A percentile compares a stretch with the other conserved stretches of the same genome.
phyloP scores from a whole-genome alignment of 2,329 filamentous ascomycete species.

The Myriosclerotinia scirpicola region DNA sequence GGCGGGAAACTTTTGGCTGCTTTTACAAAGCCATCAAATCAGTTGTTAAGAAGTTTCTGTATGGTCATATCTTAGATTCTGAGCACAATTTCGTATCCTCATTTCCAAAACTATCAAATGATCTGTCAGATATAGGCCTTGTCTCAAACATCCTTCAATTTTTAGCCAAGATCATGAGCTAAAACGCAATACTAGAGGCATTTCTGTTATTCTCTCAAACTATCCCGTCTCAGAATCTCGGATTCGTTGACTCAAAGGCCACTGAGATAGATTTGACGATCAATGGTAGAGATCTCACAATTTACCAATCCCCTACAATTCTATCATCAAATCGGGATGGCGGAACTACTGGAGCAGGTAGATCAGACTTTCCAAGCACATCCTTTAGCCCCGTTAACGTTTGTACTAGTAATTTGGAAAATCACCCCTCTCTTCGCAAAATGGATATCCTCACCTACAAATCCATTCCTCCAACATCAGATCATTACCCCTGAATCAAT shows the following conservation, averaged over 20 bases:
- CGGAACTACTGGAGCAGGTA: constrained; percentile 72
- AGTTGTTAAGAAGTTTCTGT: background rate
- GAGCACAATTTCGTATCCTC: background rate
- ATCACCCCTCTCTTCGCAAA: constrained; percentile 79
- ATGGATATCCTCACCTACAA: constrained; percentile 68
- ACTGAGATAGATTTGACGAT: constrained; percentile 65
- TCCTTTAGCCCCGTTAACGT: constrained; percentile 1
- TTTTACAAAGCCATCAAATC: background rate
- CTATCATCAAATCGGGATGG: constrained; percentile 72
- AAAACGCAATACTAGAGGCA: constrained; percentile 61
- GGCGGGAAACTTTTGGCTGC: background rate
- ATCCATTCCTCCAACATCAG: constrained; percentile 51
- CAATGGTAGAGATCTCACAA: constrained; percentile 66
- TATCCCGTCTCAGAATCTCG: constrained; percentile 74
- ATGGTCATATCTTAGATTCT: background rate
- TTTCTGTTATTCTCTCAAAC: constrained; percentile 81
- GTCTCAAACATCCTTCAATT: background rate
- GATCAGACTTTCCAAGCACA: constrained; percentile 24
- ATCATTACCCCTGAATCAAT: constrained; percentile 8
- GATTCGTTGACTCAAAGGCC: constrained; percentile 77
- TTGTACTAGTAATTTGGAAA: constrained; percentile 75
- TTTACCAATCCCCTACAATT: constrained; percentile 81
- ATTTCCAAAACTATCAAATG: background rate
- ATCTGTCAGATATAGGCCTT: background rate
- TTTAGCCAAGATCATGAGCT: constrained; percentile 5